These are phyloP conservation scores for Suillus brevipes DNA, from an alignment of 768 basidiomycete species.

Conservation along the genomic window DNA sequence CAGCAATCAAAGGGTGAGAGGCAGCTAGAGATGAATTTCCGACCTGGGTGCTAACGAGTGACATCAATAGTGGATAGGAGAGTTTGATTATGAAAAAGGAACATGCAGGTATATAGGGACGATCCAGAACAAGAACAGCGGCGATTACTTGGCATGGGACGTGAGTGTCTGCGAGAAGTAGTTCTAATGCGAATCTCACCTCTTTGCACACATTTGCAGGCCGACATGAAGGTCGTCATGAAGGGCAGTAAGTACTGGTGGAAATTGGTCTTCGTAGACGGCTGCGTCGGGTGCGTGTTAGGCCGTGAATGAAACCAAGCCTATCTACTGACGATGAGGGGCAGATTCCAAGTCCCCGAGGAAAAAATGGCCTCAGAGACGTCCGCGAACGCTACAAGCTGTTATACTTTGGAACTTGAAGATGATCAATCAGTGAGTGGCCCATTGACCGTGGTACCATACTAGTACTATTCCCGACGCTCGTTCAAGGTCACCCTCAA, in stretches of 20 bases:
- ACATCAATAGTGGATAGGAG: background rate
- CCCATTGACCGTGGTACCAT: background rate
- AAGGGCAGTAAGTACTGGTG: background rate
- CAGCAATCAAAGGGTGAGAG: background rate
- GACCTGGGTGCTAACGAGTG: background rate
- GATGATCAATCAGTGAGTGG: background rate
- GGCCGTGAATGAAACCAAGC: background rate
- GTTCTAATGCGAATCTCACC: background rate
- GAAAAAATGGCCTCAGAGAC: too few relatives aligned
- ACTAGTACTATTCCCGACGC: background rate
- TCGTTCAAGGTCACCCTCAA: background rate
- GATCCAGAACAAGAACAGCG: background rate
- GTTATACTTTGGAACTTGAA: background rate
- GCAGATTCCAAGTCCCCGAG: background rate
- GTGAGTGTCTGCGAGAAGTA: background rate
- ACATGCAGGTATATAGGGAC: too few relatives aligned
- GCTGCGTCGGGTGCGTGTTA: background rate
- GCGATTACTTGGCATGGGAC: background rate
- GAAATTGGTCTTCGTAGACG: background rate
- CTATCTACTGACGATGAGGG: background rate
- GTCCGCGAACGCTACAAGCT: background rate
- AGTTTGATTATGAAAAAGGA: too few relatives aligned
- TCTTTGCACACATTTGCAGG: background rate
- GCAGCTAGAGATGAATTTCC: background rate
- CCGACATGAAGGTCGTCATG: rapidly evolving